These are phyloP conservation scores for Bonia amplexicaulis DNA, from an alignment of 176 grass and related monocot species.

Conservation along the genomic window DNA sequence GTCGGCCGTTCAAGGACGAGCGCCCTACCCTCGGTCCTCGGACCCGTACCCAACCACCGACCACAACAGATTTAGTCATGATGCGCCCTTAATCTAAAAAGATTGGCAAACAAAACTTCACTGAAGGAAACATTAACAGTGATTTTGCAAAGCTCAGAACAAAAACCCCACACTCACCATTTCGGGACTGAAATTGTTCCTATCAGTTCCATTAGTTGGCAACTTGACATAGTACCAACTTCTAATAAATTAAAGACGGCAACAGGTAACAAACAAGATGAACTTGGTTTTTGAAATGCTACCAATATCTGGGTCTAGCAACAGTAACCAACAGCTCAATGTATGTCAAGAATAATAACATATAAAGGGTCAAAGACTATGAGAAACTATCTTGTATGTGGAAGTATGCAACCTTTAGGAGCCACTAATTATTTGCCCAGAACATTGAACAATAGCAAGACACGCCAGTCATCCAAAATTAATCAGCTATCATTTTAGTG, in stretches of 20 bases:
- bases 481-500: not conserved
- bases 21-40: too few relatives aligned
- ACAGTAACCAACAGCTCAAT: not conserved
- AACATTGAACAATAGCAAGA: not conserved
- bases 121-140: not conserved
- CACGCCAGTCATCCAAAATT: not conserved
- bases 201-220: not conserved
- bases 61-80: not conserved
- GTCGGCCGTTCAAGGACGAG: too few relatives aligned
- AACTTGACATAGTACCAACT: not conserved
- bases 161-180: not conserved
- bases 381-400: not conserved
- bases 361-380: not conserved
- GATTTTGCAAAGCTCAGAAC: not conserved
- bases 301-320: not conserved
- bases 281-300: not conserved
- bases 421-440: not conserved
- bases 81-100: not conserved
- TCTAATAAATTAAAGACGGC: not conserved
- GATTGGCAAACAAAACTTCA: not conserved
- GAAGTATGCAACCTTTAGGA: not conserved
- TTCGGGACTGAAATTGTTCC: not conserved
- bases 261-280: not conserved
- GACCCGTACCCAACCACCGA: too few relatives aligned
- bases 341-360: not conserved